Conservation (phyloP, 306 rosid genomes). For the Malus fusca region DNA sequence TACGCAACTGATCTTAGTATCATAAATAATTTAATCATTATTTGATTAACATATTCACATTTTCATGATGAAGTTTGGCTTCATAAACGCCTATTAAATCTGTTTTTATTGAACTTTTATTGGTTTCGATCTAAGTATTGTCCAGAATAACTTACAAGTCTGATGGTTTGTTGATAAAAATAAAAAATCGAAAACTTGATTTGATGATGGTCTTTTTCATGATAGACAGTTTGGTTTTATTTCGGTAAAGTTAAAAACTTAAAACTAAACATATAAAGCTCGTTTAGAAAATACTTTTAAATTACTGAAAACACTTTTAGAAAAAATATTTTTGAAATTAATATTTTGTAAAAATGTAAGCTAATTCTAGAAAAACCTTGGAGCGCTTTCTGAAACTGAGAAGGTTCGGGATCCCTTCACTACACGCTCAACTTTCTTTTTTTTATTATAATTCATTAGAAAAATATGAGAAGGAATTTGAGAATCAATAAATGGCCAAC, state of each 20-base stretch:
- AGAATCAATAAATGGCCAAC: conserved; percentile 28
- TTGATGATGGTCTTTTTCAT: not conserved
- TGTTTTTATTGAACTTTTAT: too few species aligned
- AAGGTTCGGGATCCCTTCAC: not conserved
- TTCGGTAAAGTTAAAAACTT: not conserved
- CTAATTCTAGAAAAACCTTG: too few species aligned
- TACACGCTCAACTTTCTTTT: not conserved
- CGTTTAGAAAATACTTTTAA: too few species aligned
- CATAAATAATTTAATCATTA: not conserved
- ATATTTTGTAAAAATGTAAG: too few species aligned
- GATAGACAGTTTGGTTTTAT: not conserved
- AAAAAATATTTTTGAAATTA: too few species aligned
- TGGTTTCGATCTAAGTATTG: not conserved
- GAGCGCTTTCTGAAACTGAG: too few species aligned
- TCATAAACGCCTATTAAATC: too few species aligned
- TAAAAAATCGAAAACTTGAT: not conserved
- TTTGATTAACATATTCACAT: not conserved
- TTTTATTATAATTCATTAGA: conserved; percentile 10
- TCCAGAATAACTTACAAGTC: not conserved
- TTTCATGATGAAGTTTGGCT: not conserved
- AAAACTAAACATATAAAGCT: not conserved
- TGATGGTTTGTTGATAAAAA: not conserved
- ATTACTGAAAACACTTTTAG: rapidly evolving
- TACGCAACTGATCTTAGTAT: not conserved
- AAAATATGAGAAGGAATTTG: conserved; percentile 26